Conservation (phyloP, 139 green algal genomes). For the Chlamydomonas urium region DNA sequence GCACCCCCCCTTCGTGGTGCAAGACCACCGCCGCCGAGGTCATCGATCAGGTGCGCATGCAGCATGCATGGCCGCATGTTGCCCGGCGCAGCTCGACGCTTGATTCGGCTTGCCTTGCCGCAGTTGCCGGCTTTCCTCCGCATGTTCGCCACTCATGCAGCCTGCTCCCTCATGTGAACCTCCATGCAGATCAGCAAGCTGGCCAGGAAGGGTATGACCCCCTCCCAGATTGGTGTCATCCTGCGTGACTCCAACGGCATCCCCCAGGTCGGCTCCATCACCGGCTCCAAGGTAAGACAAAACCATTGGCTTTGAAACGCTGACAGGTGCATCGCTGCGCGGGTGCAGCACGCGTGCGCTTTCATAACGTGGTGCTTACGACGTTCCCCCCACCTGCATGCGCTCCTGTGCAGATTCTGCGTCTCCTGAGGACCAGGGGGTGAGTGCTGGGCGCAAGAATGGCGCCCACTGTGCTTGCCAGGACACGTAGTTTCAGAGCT, state of each 20-base stretch:
- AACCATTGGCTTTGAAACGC: no score
- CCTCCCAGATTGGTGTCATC: constrained; percentile 95
- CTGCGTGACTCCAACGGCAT: constrained; percentile 95
- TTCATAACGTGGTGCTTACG: no score
- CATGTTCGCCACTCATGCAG: neutral
- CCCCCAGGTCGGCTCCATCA: constrained; percentile 78
- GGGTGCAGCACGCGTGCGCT: no score
- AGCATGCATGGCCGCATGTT: no score
- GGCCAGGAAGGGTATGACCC: constrained; percentile 96
- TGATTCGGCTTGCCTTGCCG: no score
- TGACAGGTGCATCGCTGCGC: no score
- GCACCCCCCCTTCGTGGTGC: constrained; percentile 69
- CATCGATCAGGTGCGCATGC: constrained; percentile 3
- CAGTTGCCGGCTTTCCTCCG: no score
- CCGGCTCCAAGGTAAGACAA: constrained; percentile 86
- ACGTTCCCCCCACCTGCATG: no score
- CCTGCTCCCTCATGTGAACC: constrained; percentile 55
- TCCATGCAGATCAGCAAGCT: constrained; percentile 96
- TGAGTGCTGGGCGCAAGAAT: no score
- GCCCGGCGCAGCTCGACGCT: neutral
- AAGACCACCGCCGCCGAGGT: constrained; percentile 52
- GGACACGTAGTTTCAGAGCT: no score
- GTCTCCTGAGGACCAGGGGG: constrained; percentile 8
- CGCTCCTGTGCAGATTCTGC: no score
- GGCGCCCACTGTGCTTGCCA: no score